Evolutionary conservation across 768 basidiomycete species (phyloP), one percentile per base, ranked within the genome.

Genomic region (Hypholoma fasciculare): DNA sequence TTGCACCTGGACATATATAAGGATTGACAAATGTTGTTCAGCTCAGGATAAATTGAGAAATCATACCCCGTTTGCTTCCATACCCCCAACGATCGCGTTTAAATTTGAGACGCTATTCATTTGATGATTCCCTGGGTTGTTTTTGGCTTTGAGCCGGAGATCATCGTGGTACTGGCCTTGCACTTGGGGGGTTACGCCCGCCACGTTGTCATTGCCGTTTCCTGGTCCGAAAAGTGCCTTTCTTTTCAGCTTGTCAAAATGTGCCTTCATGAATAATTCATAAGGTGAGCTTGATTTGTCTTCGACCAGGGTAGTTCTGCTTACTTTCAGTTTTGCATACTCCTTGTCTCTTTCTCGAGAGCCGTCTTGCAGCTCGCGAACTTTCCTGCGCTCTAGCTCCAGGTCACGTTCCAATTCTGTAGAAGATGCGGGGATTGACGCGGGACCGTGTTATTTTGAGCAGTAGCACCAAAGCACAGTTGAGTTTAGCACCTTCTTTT

Each of bases 291-390:
- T 43, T 34, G 2, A 6, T 27, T 44, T 47, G 23, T 19, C 34
- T 23, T 26, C 4, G 38, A 44, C 19, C 11, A 14, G 14, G 43
- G 37, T 43, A 19, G 12, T 9, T 3, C 43, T 42, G 11, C 50
- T 30, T 27, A 84, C 92, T 80, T 94, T 94, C 40, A 94, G 82
- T 67, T 91, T 93, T 56, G 90, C 89, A 66, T 94, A 94, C 65
- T 94, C 93, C 65, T 89, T 92, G 60, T 94, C 92, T 64, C 86
- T 80, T 65, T 93, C 91, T 64, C 85, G 81, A 2, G 87, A 78
- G 1, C 82, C 74, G 38, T 94, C 91, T 64, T 92, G 89, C 26
- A 91, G 69, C 20, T 92, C 90, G 7, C 85, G 79, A 34, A 83
- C 79, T 66, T 87, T 92, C 19, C 90, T 80, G 30, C 89, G 82